Evolutionary conservation across 768 basidiomycete genomes (phyloP).

Genomic region (Butyriboletus loyo): DNA sequence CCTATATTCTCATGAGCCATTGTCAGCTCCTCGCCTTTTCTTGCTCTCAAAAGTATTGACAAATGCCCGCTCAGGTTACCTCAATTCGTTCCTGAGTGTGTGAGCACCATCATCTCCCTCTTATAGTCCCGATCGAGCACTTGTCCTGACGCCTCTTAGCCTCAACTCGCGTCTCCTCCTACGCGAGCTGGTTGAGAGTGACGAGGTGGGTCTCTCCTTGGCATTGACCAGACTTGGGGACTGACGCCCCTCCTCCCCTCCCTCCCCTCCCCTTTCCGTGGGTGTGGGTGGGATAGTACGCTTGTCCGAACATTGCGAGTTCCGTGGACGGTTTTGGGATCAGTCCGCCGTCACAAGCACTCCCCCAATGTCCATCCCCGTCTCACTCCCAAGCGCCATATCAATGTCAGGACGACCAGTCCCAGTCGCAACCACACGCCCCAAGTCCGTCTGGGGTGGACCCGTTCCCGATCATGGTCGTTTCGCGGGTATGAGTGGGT

Average conservation of each 20-base stretch:
- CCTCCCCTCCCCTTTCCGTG: too few relatives aligned
- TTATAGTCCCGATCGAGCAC: neutral
- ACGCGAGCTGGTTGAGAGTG: conserved; percentile 26
- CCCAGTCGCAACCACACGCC: neutral
- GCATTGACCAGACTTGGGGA: neutral
- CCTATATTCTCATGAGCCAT: conserved; percentile 39
- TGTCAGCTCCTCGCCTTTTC: conserved; percentile 17
- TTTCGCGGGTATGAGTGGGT: conserved; percentile 11
- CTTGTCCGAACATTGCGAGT: conserved; percentile 26
- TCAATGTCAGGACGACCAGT: neutral
- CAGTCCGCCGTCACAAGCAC: conserved; percentile 7
- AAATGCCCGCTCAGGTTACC: conserved; percentile 27
- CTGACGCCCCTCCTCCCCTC: neutral
- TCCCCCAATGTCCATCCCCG: conserved; percentile 7
- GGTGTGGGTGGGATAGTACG: conserved; percentile 12
- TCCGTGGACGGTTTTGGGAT: conserved; percentile 20
- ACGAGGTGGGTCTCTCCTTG: conserved; percentile 16
- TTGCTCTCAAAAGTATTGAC: neutral
- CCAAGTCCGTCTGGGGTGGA: conserved; percentile 1
- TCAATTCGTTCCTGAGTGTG: conserved; percentile 39
- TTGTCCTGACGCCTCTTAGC: conserved; percentile 3
- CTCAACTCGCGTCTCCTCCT: conserved; percentile 29
- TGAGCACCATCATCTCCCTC: conserved; percentile 11
- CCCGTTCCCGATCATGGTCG: conserved; percentile 11
- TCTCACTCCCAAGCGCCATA: conserved; percentile 2